Conservation (phyloP, 805 yeast genomes). For the Torulaspora quercuum region DNA sequence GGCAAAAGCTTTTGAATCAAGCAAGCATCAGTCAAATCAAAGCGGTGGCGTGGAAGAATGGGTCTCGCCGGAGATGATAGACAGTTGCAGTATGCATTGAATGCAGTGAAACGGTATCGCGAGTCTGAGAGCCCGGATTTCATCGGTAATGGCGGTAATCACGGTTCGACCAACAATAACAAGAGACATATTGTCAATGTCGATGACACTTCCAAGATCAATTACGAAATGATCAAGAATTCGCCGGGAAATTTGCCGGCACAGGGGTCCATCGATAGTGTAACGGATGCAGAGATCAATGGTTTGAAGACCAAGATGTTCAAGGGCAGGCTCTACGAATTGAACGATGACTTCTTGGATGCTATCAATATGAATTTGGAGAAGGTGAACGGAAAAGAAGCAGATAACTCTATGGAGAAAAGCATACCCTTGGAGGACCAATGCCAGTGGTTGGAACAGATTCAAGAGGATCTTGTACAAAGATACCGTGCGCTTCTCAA, state of each 20-base stretch:
- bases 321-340: constrained; percentile 27
- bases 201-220: constrained; percentile 35
- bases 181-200: constrained; percentile 34
- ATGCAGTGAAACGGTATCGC: constrained; percentile 18
- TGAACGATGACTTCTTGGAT: constrained; percentile 30
- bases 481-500: constrained; percentile 23
- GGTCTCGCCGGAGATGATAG: constrained; percentile 11
- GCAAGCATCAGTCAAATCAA: too few relatives aligned
- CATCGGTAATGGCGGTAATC: constrained; percentile 7
- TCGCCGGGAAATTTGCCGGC: constrained; percentile 29
- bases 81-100: constrained; percentile 19
- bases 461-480: constrained; percentile 21
- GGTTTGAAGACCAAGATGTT: constrained; percentile 26
- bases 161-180: constrained; percentile 7
- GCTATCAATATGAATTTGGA: constrained; percentile 12
- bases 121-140: constrained; percentile 7
- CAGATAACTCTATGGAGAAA: constrained; percentile 3
- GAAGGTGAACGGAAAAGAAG: constrained; percentile 2
- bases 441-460: constrained; percentile 20
- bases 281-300: constrained; percentile 23
- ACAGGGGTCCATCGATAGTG: constrained; percentile 2
- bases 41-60: constrained; percentile 1
- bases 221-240: constrained; percentile 35
- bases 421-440: constrained; percentile 19
- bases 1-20: too few relatives aligned